Conservation (phyloP, 495 filamentous ascomycete genomes). For the Xylaria sp. region DNA sequence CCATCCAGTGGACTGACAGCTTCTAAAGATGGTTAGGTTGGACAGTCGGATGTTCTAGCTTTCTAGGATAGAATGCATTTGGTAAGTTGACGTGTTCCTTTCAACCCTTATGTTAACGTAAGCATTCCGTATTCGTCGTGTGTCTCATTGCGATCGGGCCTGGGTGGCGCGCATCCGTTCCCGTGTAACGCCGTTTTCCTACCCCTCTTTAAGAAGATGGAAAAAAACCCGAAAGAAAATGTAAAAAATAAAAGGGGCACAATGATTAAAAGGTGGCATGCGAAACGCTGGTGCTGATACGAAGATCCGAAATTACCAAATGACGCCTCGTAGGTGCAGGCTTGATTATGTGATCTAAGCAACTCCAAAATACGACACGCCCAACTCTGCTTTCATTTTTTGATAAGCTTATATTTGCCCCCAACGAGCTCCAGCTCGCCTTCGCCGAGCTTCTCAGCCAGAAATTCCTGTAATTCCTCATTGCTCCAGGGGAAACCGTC, state of each 20-base stretch:
- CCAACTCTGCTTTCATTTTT: conserved; percentile 48
- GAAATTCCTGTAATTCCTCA: conserved; percentile 77
- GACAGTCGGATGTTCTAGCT: not conserved
- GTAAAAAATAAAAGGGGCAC: not conserved
- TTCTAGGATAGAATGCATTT: not conserved
- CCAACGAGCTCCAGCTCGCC: conserved; percentile 76
- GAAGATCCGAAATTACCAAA: not conserved
- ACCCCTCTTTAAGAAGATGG: not conserved
- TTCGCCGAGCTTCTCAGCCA: conserved; percentile 73
- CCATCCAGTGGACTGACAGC: not conserved
- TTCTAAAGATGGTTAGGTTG: conserved; percentile 9
- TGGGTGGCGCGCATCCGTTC: not conserved
- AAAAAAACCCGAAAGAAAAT: too few relatives aligned
- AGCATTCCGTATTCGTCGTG: conserved; percentile 10
- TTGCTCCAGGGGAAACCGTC: conserved; percentile 83
- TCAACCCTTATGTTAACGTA: conserved; percentile 3
- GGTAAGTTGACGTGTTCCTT: not conserved
- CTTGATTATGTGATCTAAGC: conserved; percentile 19
- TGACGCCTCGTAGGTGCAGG: conserved; percentile 9
- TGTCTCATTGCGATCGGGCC: not conserved
- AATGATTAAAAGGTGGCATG: not conserved
- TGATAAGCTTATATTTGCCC: conserved; percentile 71
- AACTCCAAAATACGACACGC: conserved; percentile 15
- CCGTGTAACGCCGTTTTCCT: not conserved
- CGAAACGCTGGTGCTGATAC: conserved; percentile 10